Evolutionary conservation across 768 basidiomycete genomes (phyloP), one percentile per base, ranked within the genome.

Genomic region (Mycena latifolia): DNA sequence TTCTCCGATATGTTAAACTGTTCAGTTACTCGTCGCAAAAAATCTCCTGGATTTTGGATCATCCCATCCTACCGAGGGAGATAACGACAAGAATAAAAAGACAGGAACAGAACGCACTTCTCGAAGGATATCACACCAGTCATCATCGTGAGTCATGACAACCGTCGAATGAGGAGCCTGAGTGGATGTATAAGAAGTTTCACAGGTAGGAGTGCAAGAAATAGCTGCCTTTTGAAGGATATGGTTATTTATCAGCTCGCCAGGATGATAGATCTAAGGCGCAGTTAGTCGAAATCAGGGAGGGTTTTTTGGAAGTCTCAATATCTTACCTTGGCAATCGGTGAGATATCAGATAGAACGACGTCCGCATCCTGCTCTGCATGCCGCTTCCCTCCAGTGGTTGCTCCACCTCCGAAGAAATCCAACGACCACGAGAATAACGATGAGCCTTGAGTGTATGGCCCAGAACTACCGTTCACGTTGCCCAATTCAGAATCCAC

Each of bases 111-210:
- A 43, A 43, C 55, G 5, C 31, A 61, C 51, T 24, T 61, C 51
- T 8, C 25, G 25, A 29, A 65, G 27, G 35, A 58, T 59, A 37
- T 57, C 57, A 8, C 48, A 14, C 55, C 55, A 55, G 33, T 63
- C 47, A 43, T 63, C 62, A 24, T 63, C 54, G 24, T 50, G 55
- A 9, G 55, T 47, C 37, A 63, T 55, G 0, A 55, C 53, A 8
- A 63, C 53, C 24, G 24, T 48, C 31, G 62, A 45, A 2, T 55
- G 25, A 10, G 53, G 55, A 1, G n/a, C 7, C 55, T 63, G 10
- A 10, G 20, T 25, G 5, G 31, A 6, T 5, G 22, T 52, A 20
- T 31, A 6, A 22, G 14, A 1, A 20, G 20, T 9, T 43, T 9
- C 18, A 20, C 15, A n/a, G n/a, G n/a, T n/a, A n/a, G n/a, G n/a